Conservation (phyloP, 83 land plant species). For the Diphasiastrum complanatum region DNA sequence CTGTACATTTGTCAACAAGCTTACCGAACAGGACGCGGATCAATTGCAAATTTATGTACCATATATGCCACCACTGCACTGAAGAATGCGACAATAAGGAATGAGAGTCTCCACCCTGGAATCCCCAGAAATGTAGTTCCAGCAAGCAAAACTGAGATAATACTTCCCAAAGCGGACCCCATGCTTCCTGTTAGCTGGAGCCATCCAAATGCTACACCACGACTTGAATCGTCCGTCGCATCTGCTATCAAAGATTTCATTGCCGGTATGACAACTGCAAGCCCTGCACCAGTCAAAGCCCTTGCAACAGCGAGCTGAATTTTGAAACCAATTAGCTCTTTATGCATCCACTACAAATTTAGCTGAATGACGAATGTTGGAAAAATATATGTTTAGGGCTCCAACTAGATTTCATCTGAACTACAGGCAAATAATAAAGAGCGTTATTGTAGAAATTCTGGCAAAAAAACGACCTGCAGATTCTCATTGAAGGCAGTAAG, state of each 20-base stretch:
- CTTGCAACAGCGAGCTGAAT: conserved; percentile 7
- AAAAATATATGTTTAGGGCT: too few species aligned
- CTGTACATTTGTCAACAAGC: too few species aligned
- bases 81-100: neutral
- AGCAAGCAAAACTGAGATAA: neutral
- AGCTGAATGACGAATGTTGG: too few species aligned
- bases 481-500: too few species aligned
- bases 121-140: conserved; percentile 4
- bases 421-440: too few species aligned
- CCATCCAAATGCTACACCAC: neutral
- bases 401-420: too few species aligned
- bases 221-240: conserved; percentile 1
- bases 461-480: too few species aligned
- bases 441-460: too few species aligned
- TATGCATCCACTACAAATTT: too few species aligned
- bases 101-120: conserved; percentile 1
- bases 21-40: too few species aligned
- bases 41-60: neutral
- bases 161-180: neutral
- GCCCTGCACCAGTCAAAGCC: neutral
- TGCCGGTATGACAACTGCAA: conserved; percentile 1
- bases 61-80: neutral
- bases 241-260: neutral
- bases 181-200: neutral
- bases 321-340: neutral